Evolutionary conservation across 768 basidiomycete species (phyloP), one percentile per base, ranked within the genome.

Genomic region (Hysterangium stoloniferum): DNA sequence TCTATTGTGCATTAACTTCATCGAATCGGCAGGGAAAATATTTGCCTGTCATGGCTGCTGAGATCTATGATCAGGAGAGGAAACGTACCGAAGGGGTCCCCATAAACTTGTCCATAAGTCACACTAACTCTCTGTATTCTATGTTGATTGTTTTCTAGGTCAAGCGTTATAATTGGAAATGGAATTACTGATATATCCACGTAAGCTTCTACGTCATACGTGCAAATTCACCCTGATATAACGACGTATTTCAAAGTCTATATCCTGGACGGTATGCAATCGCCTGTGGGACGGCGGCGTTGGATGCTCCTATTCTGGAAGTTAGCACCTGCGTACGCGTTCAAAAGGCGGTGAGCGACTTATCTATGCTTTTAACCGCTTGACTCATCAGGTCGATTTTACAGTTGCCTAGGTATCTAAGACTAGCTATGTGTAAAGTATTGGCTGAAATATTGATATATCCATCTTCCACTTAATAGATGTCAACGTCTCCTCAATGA

Each of bases 41-140:
- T 58, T 68, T 86, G 1, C 84, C 82, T 0, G 67, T 84, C 1
- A 91, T 91, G 55, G 88, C 86, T 0, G 74, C 84, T 13, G 80
- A 82, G 28, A 79, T 91, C 9, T 76, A 81, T 43, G 88, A 91
- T 64, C 78, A 82, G 57, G 90, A 92, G 62, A 56, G 31, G n/a
- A 51, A 51, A 40, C 12, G 15, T 25, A 25, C 38, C 12, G 49
- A 35, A 15, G 35, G n/a, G 8, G 40, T 51, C 20, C 49, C 49
- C 35, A 51, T 51, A 4, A 51, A 51, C 25, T 17, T 51, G 49
- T 42, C 27, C 9, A 1, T 9, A 31, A 6, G 1, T 38, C 22
- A 12, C 20, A 13, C n/a, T n/a, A n/a, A n/a, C n/a, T n/a, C n/a
- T n/a, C n/a, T 22, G 20, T 12, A 6, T 12, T 38, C 28, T n/a